Evolutionary conservation across 495 filamentous ascomycete genomes (phyloP).

Genomic region (Venustampulla echinocandica): DNA sequence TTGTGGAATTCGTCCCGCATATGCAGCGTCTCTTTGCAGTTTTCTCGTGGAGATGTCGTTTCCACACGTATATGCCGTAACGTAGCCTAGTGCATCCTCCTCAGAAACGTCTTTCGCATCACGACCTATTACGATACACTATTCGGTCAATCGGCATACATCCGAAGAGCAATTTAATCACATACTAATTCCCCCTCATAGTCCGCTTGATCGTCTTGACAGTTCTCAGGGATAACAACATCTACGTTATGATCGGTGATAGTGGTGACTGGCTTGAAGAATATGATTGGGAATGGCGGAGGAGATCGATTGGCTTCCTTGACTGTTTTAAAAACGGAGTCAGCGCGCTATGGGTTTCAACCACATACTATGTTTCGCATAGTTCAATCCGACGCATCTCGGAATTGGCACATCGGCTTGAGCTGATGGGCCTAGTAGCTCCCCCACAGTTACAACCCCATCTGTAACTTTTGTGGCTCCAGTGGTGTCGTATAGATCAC

Average conservation of each 20-base stretch:
- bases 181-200: slow-evolving; percentile 45
- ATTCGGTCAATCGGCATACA: not conserved
- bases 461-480: slow-evolving; percentile 28
- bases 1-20: slow-evolving; percentile 22
- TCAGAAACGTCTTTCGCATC: slow-evolving; percentile 38
- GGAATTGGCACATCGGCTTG: slow-evolving; percentile 30
- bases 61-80: slow-evolving; percentile 39
- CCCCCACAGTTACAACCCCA: slow-evolving; percentile 27
- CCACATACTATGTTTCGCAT: slow-evolving; percentile 34
- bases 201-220: slow-evolving; percentile 40
- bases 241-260: slow-evolving; percentile 33
- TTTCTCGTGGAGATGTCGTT: slow-evolving; percentile 44
- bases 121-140: slow-evolving; percentile 33
- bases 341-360: too few species aligned
- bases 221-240: slow-evolving; percentile 39
- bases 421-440: slow-evolving; percentile 30
- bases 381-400: slow-evolving; percentile 35
- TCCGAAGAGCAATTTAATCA: not conserved
- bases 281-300: slow-evolving; percentile 40
- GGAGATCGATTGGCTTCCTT: slow-evolving; percentile 39
- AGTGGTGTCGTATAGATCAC: slow-evolving; percentile 33
- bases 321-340: slow-evolving; percentile 25
- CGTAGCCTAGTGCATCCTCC: slow-evolving; percentile 35
- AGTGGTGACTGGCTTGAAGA: slow-evolving; percentile 41
- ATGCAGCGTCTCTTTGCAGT: slow-evolving; percentile 34